These are phyloP conservation scores for Phytophthora tentaculata DNA, from an alignment of 352 stramenopile species.

Conservation along the genomic window DNA sequence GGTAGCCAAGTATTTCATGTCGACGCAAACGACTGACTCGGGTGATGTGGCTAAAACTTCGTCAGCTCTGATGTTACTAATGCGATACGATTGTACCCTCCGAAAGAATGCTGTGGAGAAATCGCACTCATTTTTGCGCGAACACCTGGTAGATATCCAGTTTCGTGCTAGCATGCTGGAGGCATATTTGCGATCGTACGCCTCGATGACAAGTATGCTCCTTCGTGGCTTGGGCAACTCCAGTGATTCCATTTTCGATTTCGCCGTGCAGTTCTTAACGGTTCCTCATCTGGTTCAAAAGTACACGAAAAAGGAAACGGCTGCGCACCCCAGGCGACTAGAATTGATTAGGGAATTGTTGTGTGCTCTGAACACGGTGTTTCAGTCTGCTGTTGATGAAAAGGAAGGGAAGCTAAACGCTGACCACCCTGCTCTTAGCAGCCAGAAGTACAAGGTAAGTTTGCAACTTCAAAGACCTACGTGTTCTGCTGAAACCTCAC, in stretches of 20 bases:
- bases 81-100: constrained; percentile 75
- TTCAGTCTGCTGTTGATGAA: constrained; percentile 57
- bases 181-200: constrained; percentile 73
- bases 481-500: not conserved
- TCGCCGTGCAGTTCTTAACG: constrained; percentile 87
- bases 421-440: constrained; percentile 79
- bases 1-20: constrained; percentile 52
- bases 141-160: constrained; percentile 74
- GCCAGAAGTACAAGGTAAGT: constrained; percentile 89
- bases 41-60: constrained; percentile 10
- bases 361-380: constrained; percentile 62
- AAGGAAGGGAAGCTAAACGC: constrained; percentile 58
- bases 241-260: constrained; percentile 89
- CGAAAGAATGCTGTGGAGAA: constrained; percentile 61
- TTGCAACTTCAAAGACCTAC: not conserved
- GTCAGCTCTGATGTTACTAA: constrained; percentile 59
- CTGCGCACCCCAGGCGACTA: constrained; percentile 50
- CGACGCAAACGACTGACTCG: constrained; percentile 9
- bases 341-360: constrained; percentile 77
- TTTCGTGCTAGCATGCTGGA: constrained; percentile 84
- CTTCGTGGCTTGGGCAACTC: constrained; percentile 82
- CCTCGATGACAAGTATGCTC: constrained; percentile 78
- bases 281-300: constrained; percentile 82
- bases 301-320: constrained; percentile 70
- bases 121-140: constrained; percentile 72